phyloP scores from a whole-genome alignment of 352 stramenopile species.

The Phytophthora pinifolia region DNA sequence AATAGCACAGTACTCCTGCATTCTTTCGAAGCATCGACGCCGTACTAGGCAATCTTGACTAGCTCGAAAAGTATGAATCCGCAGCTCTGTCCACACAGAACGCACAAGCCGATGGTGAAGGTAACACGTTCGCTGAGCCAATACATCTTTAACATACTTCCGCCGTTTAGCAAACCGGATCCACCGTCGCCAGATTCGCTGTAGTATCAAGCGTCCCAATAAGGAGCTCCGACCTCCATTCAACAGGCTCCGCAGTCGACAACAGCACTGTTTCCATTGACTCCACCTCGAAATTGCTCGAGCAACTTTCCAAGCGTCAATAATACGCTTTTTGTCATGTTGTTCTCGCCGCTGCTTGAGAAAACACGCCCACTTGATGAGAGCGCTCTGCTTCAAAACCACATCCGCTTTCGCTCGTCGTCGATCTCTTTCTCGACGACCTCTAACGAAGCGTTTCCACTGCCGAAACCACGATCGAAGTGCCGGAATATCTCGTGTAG shows the following conservation, averaged over 20 bases:
- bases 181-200: constrained; percentile 37
- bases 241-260: constrained; percentile 11
- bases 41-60: constrained; percentile 13
- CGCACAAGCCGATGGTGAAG: constrained; percentile 3
- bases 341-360: constrained; percentile 9
- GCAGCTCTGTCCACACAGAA: constrained; percentile 21
- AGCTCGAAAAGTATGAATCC: constrained; percentile 18
- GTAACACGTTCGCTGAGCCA: neutral
- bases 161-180: constrained; percentile 17
- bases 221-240: constrained; percentile 17
- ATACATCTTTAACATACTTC: neutral
- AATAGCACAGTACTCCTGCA: constrained; percentile 10
- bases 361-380: constrained; percentile 21
- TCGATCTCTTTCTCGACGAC: constrained; percentile 18
- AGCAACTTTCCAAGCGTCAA: constrained; percentile 25
- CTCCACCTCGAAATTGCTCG: constrained; percentile 8
- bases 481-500: neutral
- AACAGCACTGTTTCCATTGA: constrained; percentile 5
- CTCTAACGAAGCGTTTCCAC: constrained; percentile 31
- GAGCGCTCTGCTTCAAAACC: constrained; percentile 26
- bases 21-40: constrained; percentile 12
- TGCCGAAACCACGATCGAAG: constrained; percentile 30
- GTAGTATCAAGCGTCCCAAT: constrained; percentile 25
- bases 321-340: constrained; percentile 12
- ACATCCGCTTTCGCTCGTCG: constrained; percentile 6